Conservation (phyloP, 805 yeast genomes). For the Grigorovia transvaalensis region DNA sequence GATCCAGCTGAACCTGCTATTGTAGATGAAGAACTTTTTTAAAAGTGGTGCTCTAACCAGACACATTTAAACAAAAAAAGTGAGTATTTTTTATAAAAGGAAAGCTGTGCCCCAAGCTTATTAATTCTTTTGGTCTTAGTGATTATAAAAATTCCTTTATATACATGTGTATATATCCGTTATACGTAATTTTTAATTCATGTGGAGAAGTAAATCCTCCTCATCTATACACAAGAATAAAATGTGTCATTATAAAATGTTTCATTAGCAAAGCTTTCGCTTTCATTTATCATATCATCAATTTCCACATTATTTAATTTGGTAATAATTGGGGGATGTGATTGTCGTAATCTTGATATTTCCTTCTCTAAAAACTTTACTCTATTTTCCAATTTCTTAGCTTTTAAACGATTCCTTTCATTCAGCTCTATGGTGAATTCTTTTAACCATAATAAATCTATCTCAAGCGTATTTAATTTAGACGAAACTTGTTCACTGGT, state of each 20-base stretch:
- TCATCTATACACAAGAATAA: neutral
- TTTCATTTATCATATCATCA: neutral
- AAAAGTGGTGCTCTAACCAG: neutral
- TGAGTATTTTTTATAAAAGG: no score
- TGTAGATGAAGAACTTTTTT: neutral
- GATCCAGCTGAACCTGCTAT: conserved; percentile 37
- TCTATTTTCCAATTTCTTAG: neutral
- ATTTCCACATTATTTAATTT: neutral
- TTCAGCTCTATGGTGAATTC: neutral
- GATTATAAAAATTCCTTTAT: neutral
- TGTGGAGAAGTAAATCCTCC: no score
- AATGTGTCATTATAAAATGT: neutral
- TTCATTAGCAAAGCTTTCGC: neutral
- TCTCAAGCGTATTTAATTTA: neutral
- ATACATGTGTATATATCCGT: no score
- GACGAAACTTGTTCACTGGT: neutral
- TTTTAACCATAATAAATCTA: neutral
- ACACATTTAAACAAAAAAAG: neutral
- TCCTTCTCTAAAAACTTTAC: neutral
- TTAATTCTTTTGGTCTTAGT: no score
- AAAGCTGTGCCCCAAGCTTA: no score
- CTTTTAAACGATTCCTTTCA: neutral
- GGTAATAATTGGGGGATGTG: neutral
- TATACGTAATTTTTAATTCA: no score
- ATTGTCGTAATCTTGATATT: neutral